A percentile compares a stretch with the other conserved stretches of the same genome.
These are phyloP conservation scores for Selenicereus undatus DNA, from an alignment of 148 eudicot genomes.

Conservation along the genomic window DNA sequence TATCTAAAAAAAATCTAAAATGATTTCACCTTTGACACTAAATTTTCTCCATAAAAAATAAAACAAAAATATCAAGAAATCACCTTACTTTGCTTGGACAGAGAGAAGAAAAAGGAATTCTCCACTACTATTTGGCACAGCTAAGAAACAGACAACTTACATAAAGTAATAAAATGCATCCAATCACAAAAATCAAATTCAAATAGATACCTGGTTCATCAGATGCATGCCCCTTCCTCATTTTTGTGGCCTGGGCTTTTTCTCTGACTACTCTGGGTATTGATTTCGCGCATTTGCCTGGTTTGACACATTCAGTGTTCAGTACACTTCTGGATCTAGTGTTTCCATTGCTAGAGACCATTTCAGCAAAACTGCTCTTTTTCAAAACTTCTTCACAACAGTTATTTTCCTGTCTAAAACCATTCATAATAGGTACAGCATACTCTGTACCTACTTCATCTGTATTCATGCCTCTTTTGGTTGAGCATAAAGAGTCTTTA, in stretches of 20 bases:
- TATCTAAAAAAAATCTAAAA: neutral
- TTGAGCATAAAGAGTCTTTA: conserved; percentile 14
- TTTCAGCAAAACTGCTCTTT: conserved; percentile 30
- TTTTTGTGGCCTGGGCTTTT: conserved; percentile 36
- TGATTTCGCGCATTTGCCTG: conserved; percentile 42
- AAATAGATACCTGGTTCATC: conserved; percentile 51
- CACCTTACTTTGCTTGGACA: too few species aligned
- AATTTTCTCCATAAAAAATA: too few species aligned
- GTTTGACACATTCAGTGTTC: conserved; percentile 35
- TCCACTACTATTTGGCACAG: too few species aligned
- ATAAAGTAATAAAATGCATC: neutral
- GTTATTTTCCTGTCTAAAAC: conserved; percentile 19
- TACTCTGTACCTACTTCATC: conserved; percentile 24
- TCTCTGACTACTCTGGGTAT: conserved; percentile 41
- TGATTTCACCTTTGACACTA: neutral
- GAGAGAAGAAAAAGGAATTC: too few species aligned
- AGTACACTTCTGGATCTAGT: conserved; percentile 34
- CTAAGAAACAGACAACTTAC: neutral
- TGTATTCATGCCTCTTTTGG: conserved; percentile 25
- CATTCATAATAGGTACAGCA: conserved; percentile 13
- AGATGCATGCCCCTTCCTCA: conserved; percentile 35
- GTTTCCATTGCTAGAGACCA: conserved; percentile 27
- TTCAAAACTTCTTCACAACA: conserved; percentile 31
- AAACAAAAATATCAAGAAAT: too few species aligned
- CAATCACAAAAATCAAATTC: neutral